These are phyloP conservation scores for Coccomyxa sp. DNA, from an alignment of 139 green algal genomes.

Conservation along the genomic window DNA sequence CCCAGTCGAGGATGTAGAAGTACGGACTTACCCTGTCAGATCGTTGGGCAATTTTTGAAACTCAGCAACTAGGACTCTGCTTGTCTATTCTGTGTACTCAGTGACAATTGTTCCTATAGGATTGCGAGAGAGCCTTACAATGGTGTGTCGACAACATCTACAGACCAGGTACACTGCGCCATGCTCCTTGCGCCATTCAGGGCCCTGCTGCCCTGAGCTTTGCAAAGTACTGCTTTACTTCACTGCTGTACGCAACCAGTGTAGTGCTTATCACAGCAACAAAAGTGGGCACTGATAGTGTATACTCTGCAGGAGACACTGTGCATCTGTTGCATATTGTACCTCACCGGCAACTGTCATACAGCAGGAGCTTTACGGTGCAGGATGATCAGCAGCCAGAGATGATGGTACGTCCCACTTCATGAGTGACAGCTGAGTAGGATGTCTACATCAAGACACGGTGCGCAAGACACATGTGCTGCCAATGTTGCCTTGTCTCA, in stretches of 20 bases:
- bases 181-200: neutral
- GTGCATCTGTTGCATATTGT: conserved; percentile 22
- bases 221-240: neutral
- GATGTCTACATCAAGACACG: neutral
- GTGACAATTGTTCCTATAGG: neutral
- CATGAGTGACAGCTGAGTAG: neutral
- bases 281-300: neutral
- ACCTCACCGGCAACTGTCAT: neutral
- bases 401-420: conserved; percentile 5
- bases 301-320: conserved; percentile 5
- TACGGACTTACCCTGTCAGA: neutral
- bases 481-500: neutral
- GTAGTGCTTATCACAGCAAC: neutral
- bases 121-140: conserved; percentile 9
- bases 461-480: neutral
- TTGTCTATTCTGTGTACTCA: neutral
- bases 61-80: neutral
- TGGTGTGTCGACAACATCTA: conserved; percentile 19
- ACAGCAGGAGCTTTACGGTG: neutral
- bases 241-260: neutral
- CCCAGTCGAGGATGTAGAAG: conserved; percentile 19
- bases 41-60: too few relatives aligned
- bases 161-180: conserved; percentile 2
- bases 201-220: neutral
- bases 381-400: conserved; percentile 15